A percentile compares a stretch with the other conserved stretches of the same genome.
These are phyloP conservation scores for Colletotrichum scovillei DNA, from an alignment of 2,329 filamentous ascomycete species.

Conservation along the genomic window DNA sequence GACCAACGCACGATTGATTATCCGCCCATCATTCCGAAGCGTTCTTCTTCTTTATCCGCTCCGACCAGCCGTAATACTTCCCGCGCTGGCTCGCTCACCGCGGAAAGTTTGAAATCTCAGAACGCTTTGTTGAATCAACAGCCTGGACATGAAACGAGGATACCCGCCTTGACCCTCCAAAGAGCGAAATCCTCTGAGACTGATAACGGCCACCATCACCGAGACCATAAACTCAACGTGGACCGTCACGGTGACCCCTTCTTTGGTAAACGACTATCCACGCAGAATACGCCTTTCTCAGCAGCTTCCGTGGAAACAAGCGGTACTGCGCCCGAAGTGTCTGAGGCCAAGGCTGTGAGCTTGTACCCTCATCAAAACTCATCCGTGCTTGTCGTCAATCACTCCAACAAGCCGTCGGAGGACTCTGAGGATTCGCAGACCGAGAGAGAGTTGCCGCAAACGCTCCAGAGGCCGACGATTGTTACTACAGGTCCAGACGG, in stretches of 20 bases:
- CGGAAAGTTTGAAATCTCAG: conserved; percentile 69
- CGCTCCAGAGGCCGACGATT: conserved; percentile 48
- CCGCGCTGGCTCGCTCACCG: conserved; percentile 65
- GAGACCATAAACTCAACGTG: conserved; percentile 50
- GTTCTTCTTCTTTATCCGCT: conserved; percentile 71
- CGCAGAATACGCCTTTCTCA: conserved; percentile 72
- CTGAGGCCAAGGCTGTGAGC: conserved; percentile 70
- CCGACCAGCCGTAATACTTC: conserved; percentile 70
- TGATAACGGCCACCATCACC: conserved; percentile 43
- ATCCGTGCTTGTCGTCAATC: conserved; percentile 70
- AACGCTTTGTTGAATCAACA: conserved; percentile 50
- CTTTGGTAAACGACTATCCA: conserved; percentile 63
- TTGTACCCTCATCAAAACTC: conserved; percentile 74
- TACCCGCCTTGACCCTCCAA: conserved; percentile 43
- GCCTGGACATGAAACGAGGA: conserved; percentile 40
- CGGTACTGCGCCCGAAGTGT: conserved; percentile 70
- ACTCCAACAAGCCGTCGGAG: conserved; percentile 63
- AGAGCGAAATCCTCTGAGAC: conserved; percentile 48
- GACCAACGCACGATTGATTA: conserved; percentile 70
- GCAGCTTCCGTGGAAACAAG: conserved; percentile 70
- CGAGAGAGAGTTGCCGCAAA: conserved; percentile 39
- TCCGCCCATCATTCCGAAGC: conserved; percentile 66
- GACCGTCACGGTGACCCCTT: conserved; percentile 66
- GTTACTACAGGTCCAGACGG: conserved; percentile 52
- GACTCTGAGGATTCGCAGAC: conserved; percentile 50